A percentile compares a stretch with the other conserved stretches of the same genome.
phyloP scores from a whole-genome alignment of 129 eudicot genomes.

The Chrysanthemum seticuspe region DNA sequence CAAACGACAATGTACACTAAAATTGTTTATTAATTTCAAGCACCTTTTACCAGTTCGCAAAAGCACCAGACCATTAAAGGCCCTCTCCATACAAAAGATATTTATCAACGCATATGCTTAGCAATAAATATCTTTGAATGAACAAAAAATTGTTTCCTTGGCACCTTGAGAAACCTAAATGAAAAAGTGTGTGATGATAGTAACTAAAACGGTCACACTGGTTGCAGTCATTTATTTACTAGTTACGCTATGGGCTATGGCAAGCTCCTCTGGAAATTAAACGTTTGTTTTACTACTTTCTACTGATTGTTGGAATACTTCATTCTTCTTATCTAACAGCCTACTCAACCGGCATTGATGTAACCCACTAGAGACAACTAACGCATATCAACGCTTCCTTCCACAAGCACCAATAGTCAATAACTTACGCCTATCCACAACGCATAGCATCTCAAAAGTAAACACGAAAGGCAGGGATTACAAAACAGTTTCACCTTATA shows the following conservation, averaged over 20 bases:
- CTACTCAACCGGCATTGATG: background rate
- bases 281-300: background rate
- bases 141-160: background rate
- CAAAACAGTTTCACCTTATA: background rate
- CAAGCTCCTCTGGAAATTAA: no score
- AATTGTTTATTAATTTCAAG: background rate
- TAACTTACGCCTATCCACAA: background rate
- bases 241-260: background rate
- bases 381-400: background rate
- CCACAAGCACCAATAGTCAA: slow-evolving; percentile 7
- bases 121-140: background rate
- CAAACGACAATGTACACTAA: background rate
- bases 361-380: slow-evolving; percentile 3
- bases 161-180: background rate
- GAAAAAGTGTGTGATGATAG: slow-evolving; percentile 7
- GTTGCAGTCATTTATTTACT: slow-evolving; percentile 11
- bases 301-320: background rate
- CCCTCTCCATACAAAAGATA: slow-evolving; percentile 5
- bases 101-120: background rate
- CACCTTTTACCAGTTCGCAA: background rate
- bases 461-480: background rate
- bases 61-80: background rate
- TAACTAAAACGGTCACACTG: slow-evolving; percentile 1
- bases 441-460: background rate
- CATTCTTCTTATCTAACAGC: slow-evolving; percentile 5